Percentiles rank a stretch among this genome's conserved stretches.
Evolutionary conservation across 345 rosid genomes (phyloP).

Genomic region (Limnanthes douglasii): DNA sequence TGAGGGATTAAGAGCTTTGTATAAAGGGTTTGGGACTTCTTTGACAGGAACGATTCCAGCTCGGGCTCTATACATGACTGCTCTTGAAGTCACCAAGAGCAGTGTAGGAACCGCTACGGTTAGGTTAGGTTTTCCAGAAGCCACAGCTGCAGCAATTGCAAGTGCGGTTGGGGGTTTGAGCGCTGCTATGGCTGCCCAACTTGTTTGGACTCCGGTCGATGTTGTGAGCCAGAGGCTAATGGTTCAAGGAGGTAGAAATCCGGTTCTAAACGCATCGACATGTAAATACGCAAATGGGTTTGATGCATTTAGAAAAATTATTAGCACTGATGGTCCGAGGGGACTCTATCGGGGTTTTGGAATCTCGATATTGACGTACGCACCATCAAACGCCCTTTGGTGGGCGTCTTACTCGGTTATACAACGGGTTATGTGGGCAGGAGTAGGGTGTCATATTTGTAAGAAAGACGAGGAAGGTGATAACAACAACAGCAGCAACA

Average conservation of each 20-base stretch:
- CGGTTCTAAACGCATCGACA: conserved; percentile 14
- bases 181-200: conserved; percentile 69
- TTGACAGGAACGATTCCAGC: conserved; percentile 69
- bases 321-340: conserved; percentile 40
- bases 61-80: conserved; percentile 61
- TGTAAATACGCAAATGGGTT: conserved; percentile 48
- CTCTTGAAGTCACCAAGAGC: conserved; percentile 64
- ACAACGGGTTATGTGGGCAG: conserved; percentile 26
- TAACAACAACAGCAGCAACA: neutral
- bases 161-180: conserved; percentile 54
- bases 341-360: conserved; percentile 74
- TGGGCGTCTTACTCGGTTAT: conserved; percentile 73
- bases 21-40: conserved; percentile 68
- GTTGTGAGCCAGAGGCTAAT: conserved; percentile 76
- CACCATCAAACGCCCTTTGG: conserved; percentile 79
- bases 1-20: conserved; percentile 48
- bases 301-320: conserved; percentile 52
- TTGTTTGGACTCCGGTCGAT: conserved; percentile 74
- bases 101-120: conserved; percentile 45
- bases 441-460: conserved; percentile 17
- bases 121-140: conserved; percentile 41
- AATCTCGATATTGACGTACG: conserved; percentile 59
- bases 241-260: conserved; percentile 27
- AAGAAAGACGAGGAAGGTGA: conserved; percentile 18
- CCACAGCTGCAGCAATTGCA: conserved; percentile 36